These are phyloP conservation scores for Russula sp. DNA, from an alignment of 768 basidiomycete species.

Conservation along the genomic window DNA sequence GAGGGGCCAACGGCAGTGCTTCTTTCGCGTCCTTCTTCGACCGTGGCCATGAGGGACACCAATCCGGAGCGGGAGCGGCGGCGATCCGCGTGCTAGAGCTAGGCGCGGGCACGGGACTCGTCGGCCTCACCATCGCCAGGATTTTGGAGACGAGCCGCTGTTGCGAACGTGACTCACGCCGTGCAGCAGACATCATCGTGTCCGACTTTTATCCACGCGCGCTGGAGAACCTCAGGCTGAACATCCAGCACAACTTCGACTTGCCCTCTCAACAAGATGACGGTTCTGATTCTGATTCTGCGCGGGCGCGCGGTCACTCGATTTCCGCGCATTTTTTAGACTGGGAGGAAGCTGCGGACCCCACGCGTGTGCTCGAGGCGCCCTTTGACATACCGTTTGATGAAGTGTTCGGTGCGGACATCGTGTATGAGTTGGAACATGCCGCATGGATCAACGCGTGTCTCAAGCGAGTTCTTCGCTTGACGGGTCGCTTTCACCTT, in stretches of 20 bases:
- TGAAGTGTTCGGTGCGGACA: constrained; percentile 45
- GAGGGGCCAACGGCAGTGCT: neutral
- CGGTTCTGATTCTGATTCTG: neutral
- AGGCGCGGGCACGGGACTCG: constrained; percentile 52
- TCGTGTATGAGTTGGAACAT: constrained; percentile 46
- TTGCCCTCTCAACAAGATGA: constrained; percentile 14
- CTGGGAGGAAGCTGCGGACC: constrained; percentile 31
- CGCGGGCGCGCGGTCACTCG: neutral
- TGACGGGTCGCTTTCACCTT: constrained; percentile 52
- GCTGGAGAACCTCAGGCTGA: constrained; percentile 40
- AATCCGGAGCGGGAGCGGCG: neutral
- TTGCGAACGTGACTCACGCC: neutral
- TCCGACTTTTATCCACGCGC: constrained; percentile 46
- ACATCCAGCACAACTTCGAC: constrained; percentile 39
- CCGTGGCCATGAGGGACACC: neutral
- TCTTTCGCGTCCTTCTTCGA: neutral
- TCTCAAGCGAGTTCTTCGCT: constrained; percentile 33
- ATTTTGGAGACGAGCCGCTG: constrained; percentile 19
- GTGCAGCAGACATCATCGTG: constrained; percentile 29
- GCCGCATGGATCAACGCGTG: constrained; percentile 40
- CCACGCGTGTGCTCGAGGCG: neutral
- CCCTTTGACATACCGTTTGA: constrained; percentile 37
- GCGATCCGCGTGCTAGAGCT: constrained; percentile 42
- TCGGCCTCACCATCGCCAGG: constrained; percentile 37
- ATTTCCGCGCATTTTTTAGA: constrained; percentile 31